Conservation (phyloP, 2,329 filamentous ascomycete species). For the Colletotrichum sp. region DNA sequence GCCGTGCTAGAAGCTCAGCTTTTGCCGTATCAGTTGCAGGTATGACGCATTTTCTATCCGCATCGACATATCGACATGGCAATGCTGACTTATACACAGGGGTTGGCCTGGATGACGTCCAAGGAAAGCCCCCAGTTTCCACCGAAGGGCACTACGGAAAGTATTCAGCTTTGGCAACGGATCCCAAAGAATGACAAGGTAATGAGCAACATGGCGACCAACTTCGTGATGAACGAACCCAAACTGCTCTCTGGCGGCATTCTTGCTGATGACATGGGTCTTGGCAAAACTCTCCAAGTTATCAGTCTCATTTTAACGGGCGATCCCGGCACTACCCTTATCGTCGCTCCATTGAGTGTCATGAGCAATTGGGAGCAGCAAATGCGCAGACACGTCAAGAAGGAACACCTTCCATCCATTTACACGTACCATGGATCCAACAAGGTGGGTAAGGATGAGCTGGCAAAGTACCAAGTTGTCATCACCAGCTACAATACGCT, state of each 20-base stretch:
- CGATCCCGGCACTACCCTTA: conserved; percentile 69
- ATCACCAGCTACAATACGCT: conserved; percentile 86
- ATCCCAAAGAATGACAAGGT: conserved; percentile 42
- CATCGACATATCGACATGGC: neutral
- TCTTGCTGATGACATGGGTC: conserved; percentile 89
- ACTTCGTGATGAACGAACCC: conserved; percentile 65
- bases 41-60: conserved; percentile 22
- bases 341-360: conserved; percentile 81
- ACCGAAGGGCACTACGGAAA: conserved; percentile 57
- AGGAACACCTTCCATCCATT: conserved; percentile 66
- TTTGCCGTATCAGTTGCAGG: conserved; percentile 78
- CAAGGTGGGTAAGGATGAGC: conserved; percentile 61
- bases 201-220: conserved; percentile 72
- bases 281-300: conserved; percentile 87
- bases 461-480: conserved; percentile 74
- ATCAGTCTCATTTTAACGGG: conserved; percentile 76
- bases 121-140: conserved; percentile 77
- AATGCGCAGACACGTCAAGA: conserved; percentile 72
- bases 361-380: conserved; percentile 93
- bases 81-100: conserved; percentile 45
- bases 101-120: conserved; percentile 79
- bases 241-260: conserved; percentile 80
- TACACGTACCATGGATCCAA: conserved; percentile 75
- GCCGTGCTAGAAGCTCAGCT: conserved; percentile 67
- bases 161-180: conserved; percentile 80